Conservation (phyloP, 2,329 filamentous ascomycete species). For the Aspergillus phoenicis region DNA sequence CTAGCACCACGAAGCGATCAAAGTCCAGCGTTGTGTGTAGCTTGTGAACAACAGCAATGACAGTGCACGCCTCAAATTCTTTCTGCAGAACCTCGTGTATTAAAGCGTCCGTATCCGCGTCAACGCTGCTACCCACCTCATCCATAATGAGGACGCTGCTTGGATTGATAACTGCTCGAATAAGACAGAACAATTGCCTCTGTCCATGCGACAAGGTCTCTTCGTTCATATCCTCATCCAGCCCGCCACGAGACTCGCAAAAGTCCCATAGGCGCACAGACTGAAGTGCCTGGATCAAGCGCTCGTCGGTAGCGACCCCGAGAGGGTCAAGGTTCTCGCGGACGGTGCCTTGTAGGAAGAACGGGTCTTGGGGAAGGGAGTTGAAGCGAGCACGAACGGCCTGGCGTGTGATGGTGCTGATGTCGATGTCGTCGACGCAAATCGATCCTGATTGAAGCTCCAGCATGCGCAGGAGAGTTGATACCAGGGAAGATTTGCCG, state of each 20-base stretch:
- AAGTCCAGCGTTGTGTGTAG: not conserved
- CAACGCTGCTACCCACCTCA: not conserved
- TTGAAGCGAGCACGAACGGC: slow-evolving; percentile 20
- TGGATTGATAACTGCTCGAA: slow-evolving; percentile 60
- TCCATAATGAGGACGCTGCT: not conserved
- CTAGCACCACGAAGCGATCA: not conserved
- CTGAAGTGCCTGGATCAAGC: slow-evolving; percentile 27
- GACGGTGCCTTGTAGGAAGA: slow-evolving; percentile 24
- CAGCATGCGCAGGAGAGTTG: slow-evolving; percentile 30
- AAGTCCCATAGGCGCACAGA: slow-evolving; percentile 29
- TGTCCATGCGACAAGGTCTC: slow-evolving; percentile 69
- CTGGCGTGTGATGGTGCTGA: slow-evolving; percentile 21
- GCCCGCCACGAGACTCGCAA: slow-evolving; percentile 21
- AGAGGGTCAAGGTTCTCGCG: slow-evolving; percentile 33
- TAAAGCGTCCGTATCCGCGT: not conserved
- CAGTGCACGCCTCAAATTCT: not conserved
- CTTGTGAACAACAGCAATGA: not conserved
- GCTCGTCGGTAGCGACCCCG: slow-evolving; percentile 21
- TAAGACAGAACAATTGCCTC: slow-evolving; percentile 72
- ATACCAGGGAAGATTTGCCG: slow-evolving; percentile 28
- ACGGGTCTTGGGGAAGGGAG: slow-evolving; percentile 28
- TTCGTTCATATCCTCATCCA: slow-evolving; percentile 37
- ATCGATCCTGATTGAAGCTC: slow-evolving; percentile 30
- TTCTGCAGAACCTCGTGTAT: not conserved
- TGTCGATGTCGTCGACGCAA: slow-evolving; percentile 29